Evolutionary conservation across 306 rosid genomes (phyloP).

Genomic region (Cicer yamashitae): DNA sequence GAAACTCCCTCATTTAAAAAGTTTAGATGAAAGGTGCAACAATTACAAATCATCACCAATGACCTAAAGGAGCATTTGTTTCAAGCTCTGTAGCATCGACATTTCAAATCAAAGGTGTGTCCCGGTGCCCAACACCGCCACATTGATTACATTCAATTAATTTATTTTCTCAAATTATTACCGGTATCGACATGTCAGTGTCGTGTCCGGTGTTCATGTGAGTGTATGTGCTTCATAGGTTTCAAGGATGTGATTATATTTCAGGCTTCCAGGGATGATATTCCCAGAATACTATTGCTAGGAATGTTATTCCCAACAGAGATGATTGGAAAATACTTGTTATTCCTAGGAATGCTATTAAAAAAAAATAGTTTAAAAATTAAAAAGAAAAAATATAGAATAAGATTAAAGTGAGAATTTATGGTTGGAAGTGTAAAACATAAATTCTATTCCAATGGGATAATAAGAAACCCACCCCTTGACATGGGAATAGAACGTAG

Average conservation of each 20-base stretch:
- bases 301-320: background rate
- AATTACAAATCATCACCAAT: slow-evolving; percentile 29
- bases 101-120: too few relatives aligned
- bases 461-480: background rate
- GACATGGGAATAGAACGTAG: background rate
- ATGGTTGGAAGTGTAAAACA: background rate
- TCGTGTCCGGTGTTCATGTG: too few relatives aligned
- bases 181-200: too few relatives aligned
- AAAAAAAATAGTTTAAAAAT: background rate
- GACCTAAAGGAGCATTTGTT: background rate
- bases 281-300: background rate
- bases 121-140: too few relatives aligned
- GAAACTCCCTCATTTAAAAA: slow-evolving; percentile 9
- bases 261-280: background rate
- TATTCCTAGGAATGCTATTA: background rate
- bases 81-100: too few relatives aligned
- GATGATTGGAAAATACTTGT: background rate
- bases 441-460: slow-evolving; percentile 1
- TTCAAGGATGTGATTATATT: background rate
- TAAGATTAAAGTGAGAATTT: background rate
- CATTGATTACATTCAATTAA: too few relatives aligned
- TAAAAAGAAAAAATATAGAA: background rate
- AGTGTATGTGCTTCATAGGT: background rate
- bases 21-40: slow-evolving; percentile 10
- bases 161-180: too few relatives aligned